These are phyloP conservation scores for Trichaptum fuscoviolaceum DNA, from an alignment of 768 basidiomycete genomes.

Conservation along the genomic window DNA sequence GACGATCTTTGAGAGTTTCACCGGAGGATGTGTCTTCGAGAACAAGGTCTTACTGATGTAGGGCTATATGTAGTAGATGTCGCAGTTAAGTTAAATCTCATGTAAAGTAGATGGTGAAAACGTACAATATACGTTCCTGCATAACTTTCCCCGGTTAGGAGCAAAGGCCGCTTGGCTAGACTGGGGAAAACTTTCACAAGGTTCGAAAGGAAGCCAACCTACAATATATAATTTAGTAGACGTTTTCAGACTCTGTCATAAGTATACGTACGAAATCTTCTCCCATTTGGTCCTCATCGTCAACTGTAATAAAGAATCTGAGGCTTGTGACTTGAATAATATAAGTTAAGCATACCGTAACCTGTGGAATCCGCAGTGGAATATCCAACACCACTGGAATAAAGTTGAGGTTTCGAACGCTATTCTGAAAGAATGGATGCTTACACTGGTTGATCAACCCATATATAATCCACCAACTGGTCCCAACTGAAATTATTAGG, in stretches of 20 bases:
- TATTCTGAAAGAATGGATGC: slow-evolving; percentile 11
- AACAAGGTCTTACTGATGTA: slow-evolving; percentile 75
- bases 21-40: slow-evolving; percentile 54
- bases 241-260: not conserved
- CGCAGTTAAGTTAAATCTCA: not conserved
- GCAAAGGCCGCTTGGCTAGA: slow-evolving; percentile 58
- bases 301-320: slow-evolving; percentile 29
- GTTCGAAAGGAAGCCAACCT: slow-evolving; percentile 72
- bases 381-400: slow-evolving; percentile 50
- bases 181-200: slow-evolving; percentile 71
- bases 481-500: slow-evolving; percentile 56
- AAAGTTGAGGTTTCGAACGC: not conserved
- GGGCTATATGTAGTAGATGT: slow-evolving; percentile 42
- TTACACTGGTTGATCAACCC: slow-evolving; percentile 69
- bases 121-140: slow-evolving; percentile 67
- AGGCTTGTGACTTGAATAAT: not conserved
- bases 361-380: slow-evolving; percentile 59
- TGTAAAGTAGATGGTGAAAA: not conserved
- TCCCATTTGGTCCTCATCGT: slow-evolving; percentile 63
- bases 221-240: not conserved
- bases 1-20: slow-evolving; percentile 59
- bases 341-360: slow-evolving; percentile 38
- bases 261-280: slow-evolving; percentile 36
- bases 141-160: slow-evolving; percentile 71
- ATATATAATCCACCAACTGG: slow-evolving; percentile 58